Base-by-base conservation (phyloP, 108 stramenopile species). In the Conticribra weissflogii region DNA sequence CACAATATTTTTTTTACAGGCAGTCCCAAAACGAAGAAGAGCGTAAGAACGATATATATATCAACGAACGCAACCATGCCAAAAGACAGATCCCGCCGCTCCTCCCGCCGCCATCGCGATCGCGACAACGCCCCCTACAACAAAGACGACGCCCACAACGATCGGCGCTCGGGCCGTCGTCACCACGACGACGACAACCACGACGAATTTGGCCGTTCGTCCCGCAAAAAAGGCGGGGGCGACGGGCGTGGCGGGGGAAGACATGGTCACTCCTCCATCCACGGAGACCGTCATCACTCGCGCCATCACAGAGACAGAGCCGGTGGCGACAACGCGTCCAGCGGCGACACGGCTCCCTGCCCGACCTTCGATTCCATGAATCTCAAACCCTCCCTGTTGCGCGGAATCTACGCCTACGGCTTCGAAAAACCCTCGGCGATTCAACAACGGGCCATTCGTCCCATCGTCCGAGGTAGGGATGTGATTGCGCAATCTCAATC, bases 371-470 rank as follows among this genome's bases (percentile, higher is more conserved):
- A 95, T 59, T 88, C 83, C 66, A 90, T 95, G 89, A 70, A 86
- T 8, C 78, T 95, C 34, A 91, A 91, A 63, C 85, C 86, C 0
- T 80, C 82, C 56, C 57, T 95, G 45, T 64, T 95, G 3, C 85
- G 86, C 12, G 99, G 99, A 19, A 94, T 98, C 53, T 99, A 98
- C 77, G 96, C 96, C 18, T 97, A 97, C 64, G 97, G 94, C 17
- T 99, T 98, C 68, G 98, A 98, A 69, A 91, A 89, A 59, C 99
- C 99, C 3, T 92, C 90, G 22, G 99, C 99, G 21, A 98, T 99
- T 78, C 99, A 99, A 76, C 98, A 99, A 68, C 88, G 99, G 12
- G 99, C 99, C 18, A 97, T 99, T 75, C 80, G 89, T 54, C 99
- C 99, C 54, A 98, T 98, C 63, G 78, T 98, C 0, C 66, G 84